Evolutionary conservation across 805 yeast genomes (phyloP).

Genomic region (Pichia exigua): DNA sequence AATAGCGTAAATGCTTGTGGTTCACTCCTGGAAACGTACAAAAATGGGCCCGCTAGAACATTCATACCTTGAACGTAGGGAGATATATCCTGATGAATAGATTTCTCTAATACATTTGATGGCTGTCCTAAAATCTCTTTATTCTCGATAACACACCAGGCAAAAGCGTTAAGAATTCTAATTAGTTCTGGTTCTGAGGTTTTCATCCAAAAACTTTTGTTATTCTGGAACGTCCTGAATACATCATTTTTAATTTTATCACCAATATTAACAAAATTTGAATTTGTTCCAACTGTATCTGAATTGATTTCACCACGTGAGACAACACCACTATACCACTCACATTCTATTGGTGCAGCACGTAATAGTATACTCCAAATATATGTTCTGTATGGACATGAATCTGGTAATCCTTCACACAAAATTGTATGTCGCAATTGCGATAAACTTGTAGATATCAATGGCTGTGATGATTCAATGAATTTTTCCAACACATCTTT

Average conservation of each 20-base stretch:
- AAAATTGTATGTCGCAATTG: conserved; percentile 46
- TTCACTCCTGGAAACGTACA: conserved; percentile 68
- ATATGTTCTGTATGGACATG: conserved; percentile 62
- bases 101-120: neutral
- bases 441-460: conserved; percentile 41
- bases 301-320: conserved; percentile 38
- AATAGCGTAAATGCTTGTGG: conserved; percentile 78
- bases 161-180: conserved; percentile 66
- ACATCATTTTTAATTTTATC: conserved; percentile 78
- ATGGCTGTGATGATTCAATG: conserved; percentile 35
- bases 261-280: conserved; percentile 38
- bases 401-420: conserved; percentile 35
- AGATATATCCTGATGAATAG: conserved; percentile 21
- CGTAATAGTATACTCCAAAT: conserved; percentile 76
- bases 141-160: conserved; percentile 33
- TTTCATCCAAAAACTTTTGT: conserved; percentile 49
- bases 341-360: conserved; percentile 50
- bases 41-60: conserved; percentile 75
- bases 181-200: conserved; percentile 66
- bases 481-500: conserved; percentile 50
- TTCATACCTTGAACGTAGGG: conserved; percentile 90
- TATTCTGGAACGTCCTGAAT: conserved; percentile 76
- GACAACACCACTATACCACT: conserved; percentile 46
- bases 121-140: conserved; percentile 8
- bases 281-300: neutral